Evolutionary conservation across 306 rosid genomes (phyloP).

Genomic region (Quercus ilex): DNA sequence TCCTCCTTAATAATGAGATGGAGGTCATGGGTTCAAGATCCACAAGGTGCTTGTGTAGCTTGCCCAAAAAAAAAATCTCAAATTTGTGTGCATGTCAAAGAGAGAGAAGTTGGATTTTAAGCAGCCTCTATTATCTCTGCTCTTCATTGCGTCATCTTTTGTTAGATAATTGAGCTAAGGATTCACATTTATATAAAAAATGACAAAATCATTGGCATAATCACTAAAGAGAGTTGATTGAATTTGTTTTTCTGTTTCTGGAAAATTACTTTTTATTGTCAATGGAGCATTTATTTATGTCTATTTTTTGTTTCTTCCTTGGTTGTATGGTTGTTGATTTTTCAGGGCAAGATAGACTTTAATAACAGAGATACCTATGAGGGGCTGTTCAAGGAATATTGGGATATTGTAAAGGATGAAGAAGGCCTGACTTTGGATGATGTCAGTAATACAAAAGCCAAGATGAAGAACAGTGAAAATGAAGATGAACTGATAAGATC

Average conservation of each 20-base stretch:
- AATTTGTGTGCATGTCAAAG: too few species aligned
- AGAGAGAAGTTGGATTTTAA: too few species aligned
- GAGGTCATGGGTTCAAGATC: too few species aligned
- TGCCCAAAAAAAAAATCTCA: too few species aligned
- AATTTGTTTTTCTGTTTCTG: not conserved
- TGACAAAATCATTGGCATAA: not conserved
- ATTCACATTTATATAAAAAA: not conserved
- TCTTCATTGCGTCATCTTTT: not conserved
- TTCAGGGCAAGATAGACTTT: constrained; percentile 49
- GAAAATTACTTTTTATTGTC: constrained; percentile 1
- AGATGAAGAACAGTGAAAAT: constrained; percentile 15
- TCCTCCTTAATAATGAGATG: too few species aligned
- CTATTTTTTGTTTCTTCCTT: not conserved
- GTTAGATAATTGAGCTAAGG: not conserved
- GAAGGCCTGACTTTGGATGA: constrained; percentile 48
- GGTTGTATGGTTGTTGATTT: constrained; percentile 15
- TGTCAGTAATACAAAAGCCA: constrained; percentile 17
- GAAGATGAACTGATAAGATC: constrained; percentile 13
- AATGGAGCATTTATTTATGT: not conserved
- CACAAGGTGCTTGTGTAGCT: too few species aligned
- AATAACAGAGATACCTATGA: constrained; percentile 56
- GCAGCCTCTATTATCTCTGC: too few species aligned
- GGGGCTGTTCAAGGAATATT: constrained; percentile 72
- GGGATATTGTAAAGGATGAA: constrained; percentile 55
- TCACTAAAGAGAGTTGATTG: constrained; percentile 1